These are phyloP conservation scores for Pythium guiyangense DNA, from an alignment of 352 stramenopile genomes.

Conservation along the genomic window DNA sequence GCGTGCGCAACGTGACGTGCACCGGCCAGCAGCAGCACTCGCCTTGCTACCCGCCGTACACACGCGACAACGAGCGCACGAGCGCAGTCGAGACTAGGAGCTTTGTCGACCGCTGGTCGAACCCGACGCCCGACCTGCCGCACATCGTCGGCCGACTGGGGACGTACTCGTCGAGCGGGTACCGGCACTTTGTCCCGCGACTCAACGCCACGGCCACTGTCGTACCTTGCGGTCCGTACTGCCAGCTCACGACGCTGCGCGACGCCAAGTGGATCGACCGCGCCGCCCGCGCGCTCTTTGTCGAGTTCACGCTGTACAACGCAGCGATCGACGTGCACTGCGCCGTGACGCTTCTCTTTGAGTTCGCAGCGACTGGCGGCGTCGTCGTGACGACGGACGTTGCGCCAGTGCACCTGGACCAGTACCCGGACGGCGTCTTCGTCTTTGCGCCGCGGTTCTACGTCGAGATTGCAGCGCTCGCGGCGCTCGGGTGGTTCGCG, in stretches of 20 bases:
- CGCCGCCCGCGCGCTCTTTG: constrained; percentile 39
- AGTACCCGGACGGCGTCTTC: constrained; percentile 38
- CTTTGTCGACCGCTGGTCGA: constrained; percentile 30
- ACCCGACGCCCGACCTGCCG: constrained; percentile 3
- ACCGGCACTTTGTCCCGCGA: constrained; percentile 21
- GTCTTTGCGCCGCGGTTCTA: constrained; percentile 42
- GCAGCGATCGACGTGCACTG: constrained; percentile 40
- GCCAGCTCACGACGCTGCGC: constrained; percentile 30
- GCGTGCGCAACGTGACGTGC: constrained; percentile 27
- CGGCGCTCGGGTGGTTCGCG: constrained; percentile 37
- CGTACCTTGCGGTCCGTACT: constrained; percentile 24
- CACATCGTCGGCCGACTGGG: constrained; percentile 27
- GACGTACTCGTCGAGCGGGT: constrained; percentile 23
- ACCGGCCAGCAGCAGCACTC: neutral
- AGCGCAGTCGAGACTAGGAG: constrained; percentile 5
- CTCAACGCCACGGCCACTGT: constrained; percentile 6
- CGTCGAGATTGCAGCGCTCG: constrained; percentile 38
- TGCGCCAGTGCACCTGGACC: constrained; percentile 41
- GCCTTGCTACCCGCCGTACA: constrained; percentile 39
- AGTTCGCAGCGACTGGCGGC: constrained; percentile 38
- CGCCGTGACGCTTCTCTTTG: constrained; percentile 45
- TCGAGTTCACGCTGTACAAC: constrained; percentile 71
- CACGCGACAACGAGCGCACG: constrained; percentile 17
- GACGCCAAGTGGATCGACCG: constrained; percentile 47
- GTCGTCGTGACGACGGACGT: constrained; percentile 26